These are phyloP conservation scores for Cryphonectria japonica DNA, from an alignment of 2,329 filamentous ascomycete species.

Conservation along the genomic window DNA sequence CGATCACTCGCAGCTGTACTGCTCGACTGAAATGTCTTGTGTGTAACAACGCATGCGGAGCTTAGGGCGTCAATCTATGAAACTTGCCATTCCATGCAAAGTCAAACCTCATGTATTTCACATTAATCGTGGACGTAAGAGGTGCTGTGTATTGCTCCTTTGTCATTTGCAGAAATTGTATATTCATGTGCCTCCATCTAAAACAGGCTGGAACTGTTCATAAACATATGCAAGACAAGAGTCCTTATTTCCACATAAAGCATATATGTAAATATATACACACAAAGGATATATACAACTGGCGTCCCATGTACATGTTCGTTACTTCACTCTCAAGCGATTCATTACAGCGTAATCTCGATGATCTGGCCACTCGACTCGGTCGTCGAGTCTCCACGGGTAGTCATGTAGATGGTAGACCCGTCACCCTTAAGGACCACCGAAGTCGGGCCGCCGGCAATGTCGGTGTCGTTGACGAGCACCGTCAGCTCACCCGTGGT, in stretches of 20 bases:
- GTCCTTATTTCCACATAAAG: neutral
- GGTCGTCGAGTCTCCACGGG: conserved; percentile 7
- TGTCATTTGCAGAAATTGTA: neutral
- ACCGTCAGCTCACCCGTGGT: conserved; percentile 17
- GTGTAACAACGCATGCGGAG: neutral
- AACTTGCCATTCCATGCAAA: neutral
- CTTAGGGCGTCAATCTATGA: neutral
- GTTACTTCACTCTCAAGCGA: neutral
- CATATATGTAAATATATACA: neutral
- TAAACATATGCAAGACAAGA: too few species aligned
- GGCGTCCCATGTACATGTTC: neutral
- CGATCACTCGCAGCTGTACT: too few species aligned
- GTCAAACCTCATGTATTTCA: neutral
- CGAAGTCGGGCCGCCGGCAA: conserved; percentile 16
- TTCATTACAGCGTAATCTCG: conserved; percentile 8
- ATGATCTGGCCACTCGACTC: conserved; percentile 13
- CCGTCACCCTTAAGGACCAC: conserved; percentile 18
- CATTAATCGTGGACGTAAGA: neutral
- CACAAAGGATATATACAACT: neutral
- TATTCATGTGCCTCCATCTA: neutral
- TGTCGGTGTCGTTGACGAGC: conserved; percentile 4
- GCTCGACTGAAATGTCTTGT: too few species aligned
- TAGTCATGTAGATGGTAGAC: conserved; percentile 8
- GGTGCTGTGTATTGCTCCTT: neutral
- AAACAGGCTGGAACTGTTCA: too few species aligned